Evolutionary conservation across 305 asterid species (phyloP).

Genomic region (Ilex paraguariensis): DNA sequence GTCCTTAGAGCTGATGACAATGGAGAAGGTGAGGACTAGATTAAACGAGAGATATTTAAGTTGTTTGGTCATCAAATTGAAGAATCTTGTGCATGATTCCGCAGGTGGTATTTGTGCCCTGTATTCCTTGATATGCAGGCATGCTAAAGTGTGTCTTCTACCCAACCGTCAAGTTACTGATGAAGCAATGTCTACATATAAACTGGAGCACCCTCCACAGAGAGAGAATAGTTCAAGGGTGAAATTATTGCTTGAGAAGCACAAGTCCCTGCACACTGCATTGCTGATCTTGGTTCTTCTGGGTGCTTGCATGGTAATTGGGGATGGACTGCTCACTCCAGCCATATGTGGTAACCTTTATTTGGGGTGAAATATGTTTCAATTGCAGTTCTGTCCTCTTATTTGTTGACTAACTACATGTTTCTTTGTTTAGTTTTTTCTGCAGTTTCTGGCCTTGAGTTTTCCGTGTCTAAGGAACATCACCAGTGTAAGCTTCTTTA

Average conservation of each 20-base stretch:
- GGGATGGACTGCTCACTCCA: constrained; percentile 92
- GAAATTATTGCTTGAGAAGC: constrained; percentile 74
- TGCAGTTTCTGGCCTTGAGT: constrained; percentile 95
- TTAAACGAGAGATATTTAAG: not conserved
- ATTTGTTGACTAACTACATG: constrained; percentile 11
- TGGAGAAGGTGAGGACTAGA: constrained; percentile 66
- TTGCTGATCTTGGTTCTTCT: constrained; percentile 76
- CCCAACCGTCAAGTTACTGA: constrained; percentile 83
- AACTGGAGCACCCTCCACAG: constrained; percentile 66
- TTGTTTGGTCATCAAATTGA: constrained; percentile 6
- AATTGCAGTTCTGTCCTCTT: not conserved
- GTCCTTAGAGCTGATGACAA: constrained; percentile 94
- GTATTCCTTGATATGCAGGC: constrained; percentile 88
- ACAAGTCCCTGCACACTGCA: constrained; percentile 66
- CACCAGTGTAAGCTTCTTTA: constrained; percentile 71
- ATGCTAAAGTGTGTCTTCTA: constrained; percentile 91
- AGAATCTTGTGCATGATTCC: constrained; percentile 16
- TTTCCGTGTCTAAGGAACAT: constrained; percentile 89
- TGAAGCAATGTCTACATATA: constrained; percentile 87
- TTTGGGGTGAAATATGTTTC: not conserved
- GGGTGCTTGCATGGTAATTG: constrained; percentile 99
- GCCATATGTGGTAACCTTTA: constrained; percentile 69
- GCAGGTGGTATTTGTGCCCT: constrained; percentile 98
- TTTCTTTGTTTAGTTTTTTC: constrained; percentile 61
- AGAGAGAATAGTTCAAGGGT: constrained; percentile 55